A percentile compares a stretch with the other conserved stretches of the same genome.
These are phyloP conservation scores for Pseudocercospora eumusae DNA, from an alignment of 2,329 filamentous ascomycete genomes.

Conservation along the genomic window DNA sequence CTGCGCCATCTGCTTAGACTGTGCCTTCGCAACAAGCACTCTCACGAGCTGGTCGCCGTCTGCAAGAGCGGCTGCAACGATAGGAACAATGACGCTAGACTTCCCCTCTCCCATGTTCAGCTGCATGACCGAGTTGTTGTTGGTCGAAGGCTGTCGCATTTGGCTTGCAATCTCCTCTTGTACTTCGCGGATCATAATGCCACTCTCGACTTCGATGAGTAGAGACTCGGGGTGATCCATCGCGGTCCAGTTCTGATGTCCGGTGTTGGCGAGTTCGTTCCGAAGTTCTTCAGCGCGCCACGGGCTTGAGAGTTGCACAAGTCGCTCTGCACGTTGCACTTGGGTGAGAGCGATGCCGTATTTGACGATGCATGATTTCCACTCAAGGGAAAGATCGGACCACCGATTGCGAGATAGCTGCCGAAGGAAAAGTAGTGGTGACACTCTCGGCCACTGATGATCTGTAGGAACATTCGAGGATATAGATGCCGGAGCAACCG, in stretches of 20 bases:
- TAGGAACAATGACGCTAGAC: constrained; percentile 68
- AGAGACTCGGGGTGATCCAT: constrained; percentile 61
- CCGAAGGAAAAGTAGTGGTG: constrained; percentile 8
- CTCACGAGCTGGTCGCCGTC: constrained; percentile 51
- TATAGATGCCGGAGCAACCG: neutral
- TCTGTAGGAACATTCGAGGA: neutral
- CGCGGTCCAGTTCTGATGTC: constrained; percentile 60
- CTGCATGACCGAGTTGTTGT: constrained; percentile 60
- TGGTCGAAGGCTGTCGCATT: constrained; percentile 59
- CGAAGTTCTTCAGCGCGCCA: constrained; percentile 26
- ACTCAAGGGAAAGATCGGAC: neutral
- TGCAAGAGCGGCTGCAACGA: constrained; percentile 54
- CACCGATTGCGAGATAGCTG: constrained; percentile 13
- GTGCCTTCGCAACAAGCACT: constrained; percentile 58
- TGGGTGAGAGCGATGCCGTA: constrained; percentile 50
- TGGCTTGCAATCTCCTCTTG: constrained; percentile 64
- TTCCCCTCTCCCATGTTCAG: constrained; percentile 74
- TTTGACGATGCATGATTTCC: constrained; percentile 39
- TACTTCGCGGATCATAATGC: constrained; percentile 62
- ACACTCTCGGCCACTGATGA: constrained; percentile 13
- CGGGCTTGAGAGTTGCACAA: constrained; percentile 36
- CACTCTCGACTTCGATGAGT: constrained; percentile 65
- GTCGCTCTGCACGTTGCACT: constrained; percentile 50
- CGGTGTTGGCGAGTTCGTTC: constrained; percentile 52
- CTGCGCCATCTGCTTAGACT: constrained; percentile 60